phyloP scores from a whole-genome alignment of 345 rosid species.

The Dipteronia dyeriana region DNA sequence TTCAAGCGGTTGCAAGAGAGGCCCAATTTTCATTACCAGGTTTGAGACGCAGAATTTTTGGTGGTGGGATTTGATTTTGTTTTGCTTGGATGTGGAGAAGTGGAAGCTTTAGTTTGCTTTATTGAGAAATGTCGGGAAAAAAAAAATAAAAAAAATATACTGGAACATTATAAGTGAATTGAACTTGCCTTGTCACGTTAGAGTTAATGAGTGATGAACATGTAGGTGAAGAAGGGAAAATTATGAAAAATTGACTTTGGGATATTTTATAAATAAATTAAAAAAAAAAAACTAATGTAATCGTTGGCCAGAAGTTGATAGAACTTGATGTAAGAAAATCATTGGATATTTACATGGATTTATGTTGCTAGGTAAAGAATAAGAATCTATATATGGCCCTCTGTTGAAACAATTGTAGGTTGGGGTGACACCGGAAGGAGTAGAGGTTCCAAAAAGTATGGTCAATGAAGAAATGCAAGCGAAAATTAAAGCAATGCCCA shows the following conservation, averaged over 20 bases:
- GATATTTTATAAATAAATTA: no score
- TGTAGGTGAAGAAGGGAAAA: not conserved
- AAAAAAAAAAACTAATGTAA: not conserved
- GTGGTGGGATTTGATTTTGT: not conserved
- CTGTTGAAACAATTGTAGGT: constrained; percentile 43
- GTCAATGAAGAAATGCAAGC: constrained; percentile 83
- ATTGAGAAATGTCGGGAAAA: not conserved
- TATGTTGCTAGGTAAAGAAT: not conserved
- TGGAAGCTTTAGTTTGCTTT: not conserved
- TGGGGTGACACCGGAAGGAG: constrained; percentile 95
- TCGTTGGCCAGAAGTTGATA: no score
- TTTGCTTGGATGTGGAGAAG: not conserved
- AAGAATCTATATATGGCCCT: not conserved
- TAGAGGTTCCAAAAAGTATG: constrained; percentile 90
- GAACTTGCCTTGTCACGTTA: not conserved
- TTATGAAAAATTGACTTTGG: not conserved
- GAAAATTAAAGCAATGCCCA: constrained; percentile 59
- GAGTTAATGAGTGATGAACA: not conserved
- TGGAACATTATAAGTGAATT: not conserved
- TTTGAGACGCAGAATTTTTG: not conserved
- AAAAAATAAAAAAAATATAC: not conserved
- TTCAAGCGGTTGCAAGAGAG: constrained; percentile 80
- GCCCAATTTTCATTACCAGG: constrained; percentile 90
- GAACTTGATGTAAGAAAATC: not conserved
- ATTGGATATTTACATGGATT: no score